Conservation (phyloP, 345 rosid genomes). For the Syzygium oleosum region DNA sequence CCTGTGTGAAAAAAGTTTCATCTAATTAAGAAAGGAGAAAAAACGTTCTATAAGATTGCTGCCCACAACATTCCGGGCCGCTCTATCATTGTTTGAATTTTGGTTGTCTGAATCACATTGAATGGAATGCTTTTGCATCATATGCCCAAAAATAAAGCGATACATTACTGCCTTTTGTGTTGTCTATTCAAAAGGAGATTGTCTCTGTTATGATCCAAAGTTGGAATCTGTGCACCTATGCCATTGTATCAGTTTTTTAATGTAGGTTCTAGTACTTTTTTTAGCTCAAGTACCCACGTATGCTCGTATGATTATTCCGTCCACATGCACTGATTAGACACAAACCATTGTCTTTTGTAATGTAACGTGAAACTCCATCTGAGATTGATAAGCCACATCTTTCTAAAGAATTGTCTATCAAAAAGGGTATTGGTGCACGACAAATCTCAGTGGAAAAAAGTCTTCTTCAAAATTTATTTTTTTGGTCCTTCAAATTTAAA, state of each 20-base stretch:
- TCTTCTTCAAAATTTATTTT: too few species aligned
- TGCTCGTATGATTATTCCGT: not conserved
- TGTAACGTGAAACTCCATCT: not conserved
- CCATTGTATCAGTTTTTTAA: not conserved
- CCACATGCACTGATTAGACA: not conserved
- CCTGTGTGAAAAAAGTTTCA: too few species aligned
- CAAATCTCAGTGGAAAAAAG: too few species aligned
- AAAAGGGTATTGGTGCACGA: not conserved
- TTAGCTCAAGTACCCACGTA: not conserved
- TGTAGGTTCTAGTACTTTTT: not conserved
- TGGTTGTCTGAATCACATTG: not conserved
- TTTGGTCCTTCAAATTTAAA: not conserved
- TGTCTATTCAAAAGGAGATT: not conserved
- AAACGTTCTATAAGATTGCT: too few species aligned
- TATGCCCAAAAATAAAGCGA: not conserved
- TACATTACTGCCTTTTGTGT: not conserved
- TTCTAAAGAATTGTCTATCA: not conserved
- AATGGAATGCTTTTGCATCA: not conserved
- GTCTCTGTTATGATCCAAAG: not conserved
- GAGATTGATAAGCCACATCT: not conserved
- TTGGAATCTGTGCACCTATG: not conserved
- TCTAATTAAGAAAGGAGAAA: too few species aligned
- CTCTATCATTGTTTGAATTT: too few species aligned
- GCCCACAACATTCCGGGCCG: too few species aligned
- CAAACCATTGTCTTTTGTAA: not conserved